Percentiles rank a stretch among this genome's conserved stretches.
Evolutionary conservation across 176 grass and related monocot genomes (phyloP).

Genomic region (Oryza meyeriana): DNA sequence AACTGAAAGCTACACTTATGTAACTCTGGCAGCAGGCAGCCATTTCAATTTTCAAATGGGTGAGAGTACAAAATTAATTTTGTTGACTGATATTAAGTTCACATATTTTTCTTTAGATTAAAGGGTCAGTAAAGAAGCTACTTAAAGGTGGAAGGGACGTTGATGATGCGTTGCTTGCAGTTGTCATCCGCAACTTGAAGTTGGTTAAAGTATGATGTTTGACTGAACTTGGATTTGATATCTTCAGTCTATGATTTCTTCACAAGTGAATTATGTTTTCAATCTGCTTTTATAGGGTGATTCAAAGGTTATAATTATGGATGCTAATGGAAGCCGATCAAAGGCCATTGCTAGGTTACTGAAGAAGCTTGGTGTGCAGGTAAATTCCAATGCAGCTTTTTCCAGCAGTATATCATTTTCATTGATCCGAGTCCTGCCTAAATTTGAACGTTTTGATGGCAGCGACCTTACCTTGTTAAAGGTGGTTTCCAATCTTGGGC

Average conservation of each 20-base stretch:
- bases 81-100: constrained; percentile 5
- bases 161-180: constrained; percentile 77
- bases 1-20: not conserved
- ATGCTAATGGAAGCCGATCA: constrained; percentile 72
- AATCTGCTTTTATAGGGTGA: constrained; percentile 47
- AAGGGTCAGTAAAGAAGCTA: constrained; percentile 67
- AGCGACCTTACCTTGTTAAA: constrained; percentile 89
- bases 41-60: not conserved
- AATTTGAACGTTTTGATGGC: constrained; percentile 39
- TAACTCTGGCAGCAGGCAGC: not conserved
- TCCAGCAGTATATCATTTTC: not conserved
- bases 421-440: constrained; percentile 22
- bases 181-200: constrained; percentile 92
- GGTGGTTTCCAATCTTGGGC: constrained; percentile 95
- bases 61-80: not conserved
- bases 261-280: constrained; percentile 8
- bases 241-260: constrained; percentile 1
- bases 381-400: constrained; percentile 35
- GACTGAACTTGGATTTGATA: constrained; percentile 20
- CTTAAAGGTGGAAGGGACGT: constrained; percentile 72
- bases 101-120: constrained; percentile 50
- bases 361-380: constrained; percentile 90
- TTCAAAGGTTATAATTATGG: constrained; percentile 93
- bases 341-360: constrained; percentile 90
- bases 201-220: constrained; percentile 63